Evolutionary conservation across 495 filamentous ascomycete species (phyloP).

Genomic region (Xylaria cubensis): DNA sequence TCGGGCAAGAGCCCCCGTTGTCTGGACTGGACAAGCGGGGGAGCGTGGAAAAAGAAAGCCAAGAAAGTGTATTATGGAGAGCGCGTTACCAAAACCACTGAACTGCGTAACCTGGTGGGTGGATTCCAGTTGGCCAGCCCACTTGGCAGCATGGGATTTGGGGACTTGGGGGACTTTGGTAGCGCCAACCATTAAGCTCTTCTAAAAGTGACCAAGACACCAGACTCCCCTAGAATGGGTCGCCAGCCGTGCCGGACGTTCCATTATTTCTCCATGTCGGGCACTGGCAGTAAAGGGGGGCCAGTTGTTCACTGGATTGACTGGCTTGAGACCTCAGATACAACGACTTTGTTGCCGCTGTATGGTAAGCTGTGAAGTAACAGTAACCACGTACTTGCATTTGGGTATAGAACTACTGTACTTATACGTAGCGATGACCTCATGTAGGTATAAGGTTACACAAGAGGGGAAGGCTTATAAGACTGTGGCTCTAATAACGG

Average conservation of each 20-base stretch:
- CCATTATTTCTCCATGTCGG: conserved; percentile 10
- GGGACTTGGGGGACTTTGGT: not conserved
- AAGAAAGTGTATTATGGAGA: not conserved
- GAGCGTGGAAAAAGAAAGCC: not conserved
- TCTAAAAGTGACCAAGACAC: not conserved
- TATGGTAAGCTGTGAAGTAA: not conserved
- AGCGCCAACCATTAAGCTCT: conserved; percentile 13
- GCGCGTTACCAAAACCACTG: not conserved
- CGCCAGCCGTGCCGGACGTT: not conserved
- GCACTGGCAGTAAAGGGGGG: not conserved
- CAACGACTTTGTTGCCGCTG: not conserved
- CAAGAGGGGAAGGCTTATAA: not conserved
- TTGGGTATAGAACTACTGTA: not conserved
- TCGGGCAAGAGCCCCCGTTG: conserved; percentile 10
- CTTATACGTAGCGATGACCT: not conserved
- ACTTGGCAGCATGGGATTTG: conserved; percentile 21
- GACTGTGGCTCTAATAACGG: not conserved
- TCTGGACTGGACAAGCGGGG: conserved; percentile 15
- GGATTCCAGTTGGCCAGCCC: conserved; percentile 5
- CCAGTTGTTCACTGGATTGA: not conserved
- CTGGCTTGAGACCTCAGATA: not conserved
- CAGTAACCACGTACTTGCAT: not conserved
- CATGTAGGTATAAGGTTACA: conserved; percentile 2
- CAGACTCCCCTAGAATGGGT: not conserved
- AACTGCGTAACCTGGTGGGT: not conserved